Conservation (phyloP, 495 filamentous ascomycete species). For the Xylaria scruposa region DNA sequence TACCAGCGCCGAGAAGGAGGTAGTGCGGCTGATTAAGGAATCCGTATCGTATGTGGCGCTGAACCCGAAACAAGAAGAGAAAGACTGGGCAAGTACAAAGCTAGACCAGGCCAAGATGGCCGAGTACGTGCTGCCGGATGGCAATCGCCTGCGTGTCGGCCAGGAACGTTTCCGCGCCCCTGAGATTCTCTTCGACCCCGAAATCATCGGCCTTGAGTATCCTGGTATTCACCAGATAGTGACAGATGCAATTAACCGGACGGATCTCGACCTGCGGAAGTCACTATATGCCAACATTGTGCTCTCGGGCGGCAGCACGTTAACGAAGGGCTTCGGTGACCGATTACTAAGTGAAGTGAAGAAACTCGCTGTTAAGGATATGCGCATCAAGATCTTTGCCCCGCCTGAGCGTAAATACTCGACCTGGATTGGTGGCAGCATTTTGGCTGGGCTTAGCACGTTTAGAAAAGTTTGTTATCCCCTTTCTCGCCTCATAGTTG, state of each 20-base stretch:
- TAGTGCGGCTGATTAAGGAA: slow-evolving; percentile 97
- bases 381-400: slow-evolving; percentile 98
- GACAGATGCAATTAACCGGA: slow-evolving; percentile 92
- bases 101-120: slow-evolving; percentile 70
- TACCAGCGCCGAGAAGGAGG: slow-evolving; percentile 97
- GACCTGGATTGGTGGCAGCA: slow-evolving; percentile 98
- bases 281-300: slow-evolving; percentile 95
- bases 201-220: slow-evolving; percentile 96
- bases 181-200: slow-evolving; percentile 97
- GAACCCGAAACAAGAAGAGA: slow-evolving; percentile 93
- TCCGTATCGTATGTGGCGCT: slow-evolving; percentile 88
- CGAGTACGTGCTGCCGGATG: slow-evolving; percentile 90
- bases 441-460: slow-evolving; percentile 94
- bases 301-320: slow-evolving; percentile 90
- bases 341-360: slow-evolving; percentile 91
- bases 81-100: slow-evolving; percentile 83
- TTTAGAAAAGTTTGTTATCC: slow-evolving; percentile 84
- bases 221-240: slow-evolving; percentile 97
- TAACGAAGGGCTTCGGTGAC: slow-evolving; percentile 91
- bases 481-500: slow-evolving; percentile 13
- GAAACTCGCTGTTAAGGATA: slow-evolving; percentile 92
- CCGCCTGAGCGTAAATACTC: slow-evolving; percentile 97
- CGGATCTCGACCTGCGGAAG: slow-evolving; percentile 97
- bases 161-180: slow-evolving; percentile 90
- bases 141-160: slow-evolving; percentile 58